Conservation (phyloP, 2,329 filamentous ascomycete genomes). For the Neofusicoccum kwambonambiense region DNA sequence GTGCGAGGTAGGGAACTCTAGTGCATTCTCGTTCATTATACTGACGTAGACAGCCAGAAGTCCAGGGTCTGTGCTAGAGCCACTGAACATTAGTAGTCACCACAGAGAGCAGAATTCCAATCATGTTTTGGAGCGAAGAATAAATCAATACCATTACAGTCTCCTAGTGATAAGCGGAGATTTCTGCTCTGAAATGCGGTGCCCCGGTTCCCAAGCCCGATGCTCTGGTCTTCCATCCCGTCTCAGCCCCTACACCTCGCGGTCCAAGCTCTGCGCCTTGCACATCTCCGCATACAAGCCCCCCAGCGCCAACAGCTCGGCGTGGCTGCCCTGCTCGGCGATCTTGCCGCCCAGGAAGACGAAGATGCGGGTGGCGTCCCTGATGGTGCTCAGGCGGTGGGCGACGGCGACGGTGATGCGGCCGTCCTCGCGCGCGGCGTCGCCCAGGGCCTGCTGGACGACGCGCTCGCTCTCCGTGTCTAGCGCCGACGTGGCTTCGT, state of each 20-base stretch:
- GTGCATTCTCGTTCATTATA: too few species aligned
- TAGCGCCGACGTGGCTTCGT: conserved; percentile 60
- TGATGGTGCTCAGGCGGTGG: conserved; percentile 41
- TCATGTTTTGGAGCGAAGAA: too few species aligned
- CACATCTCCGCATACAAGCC: conserved; percentile 48
- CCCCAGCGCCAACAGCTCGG: conserved; percentile 36
- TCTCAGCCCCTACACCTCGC: conserved; percentile 16
- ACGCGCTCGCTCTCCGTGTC: conserved; percentile 66
- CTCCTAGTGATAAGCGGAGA: too few species aligned
- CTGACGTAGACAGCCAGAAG: too few species aligned
- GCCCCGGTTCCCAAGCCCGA: too few species aligned
- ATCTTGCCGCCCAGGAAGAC: conserved; percentile 41
- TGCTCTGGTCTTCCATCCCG: too few species aligned
- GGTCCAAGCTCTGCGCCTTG: conserved; percentile 42
- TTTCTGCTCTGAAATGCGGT: too few species aligned
- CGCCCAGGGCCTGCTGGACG: conserved; percentile 67
- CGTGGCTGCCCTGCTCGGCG: conserved; percentile 40
- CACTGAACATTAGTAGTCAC: too few species aligned
- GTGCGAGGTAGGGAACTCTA: too few species aligned
- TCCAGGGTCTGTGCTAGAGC: too few species aligned
- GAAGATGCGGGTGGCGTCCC: conserved; percentile 41
- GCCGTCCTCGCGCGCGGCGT: conserved; percentile 37
- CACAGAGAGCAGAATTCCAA: too few species aligned
- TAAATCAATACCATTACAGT: too few species aligned
- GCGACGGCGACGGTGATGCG: conserved; percentile 44